These are phyloP conservation scores for Cordyceps cateniannulata DNA, from an alignment of 2,329 filamentous ascomycete species.

Conservation along the genomic window DNA sequence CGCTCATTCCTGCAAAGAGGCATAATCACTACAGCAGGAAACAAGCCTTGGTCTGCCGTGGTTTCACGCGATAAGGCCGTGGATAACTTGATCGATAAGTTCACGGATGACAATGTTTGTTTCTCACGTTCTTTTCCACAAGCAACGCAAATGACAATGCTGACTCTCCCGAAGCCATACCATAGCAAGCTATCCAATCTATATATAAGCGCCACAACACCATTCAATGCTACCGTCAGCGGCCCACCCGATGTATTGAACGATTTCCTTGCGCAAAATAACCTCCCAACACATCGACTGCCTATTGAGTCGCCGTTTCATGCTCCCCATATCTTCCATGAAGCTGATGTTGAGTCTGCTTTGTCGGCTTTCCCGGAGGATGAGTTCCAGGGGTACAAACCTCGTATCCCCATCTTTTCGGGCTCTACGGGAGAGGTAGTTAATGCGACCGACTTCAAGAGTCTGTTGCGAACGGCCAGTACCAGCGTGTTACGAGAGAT, in stretches of 20 bases:
- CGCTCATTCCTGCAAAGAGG: conserved; percentile 11
- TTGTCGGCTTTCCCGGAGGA: background rate
- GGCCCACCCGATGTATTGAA: conserved; percentile 18
- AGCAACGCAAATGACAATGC: background rate
- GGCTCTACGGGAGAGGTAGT: background rate
- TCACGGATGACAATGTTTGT: background rate
- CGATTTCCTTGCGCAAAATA: background rate
- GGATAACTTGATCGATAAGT: conserved; percentile 5
- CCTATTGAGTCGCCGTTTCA: conserved; percentile 21
- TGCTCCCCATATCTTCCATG: conserved; percentile 18
- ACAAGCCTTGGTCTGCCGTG: conserved; percentile 2
- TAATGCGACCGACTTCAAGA: background rate
- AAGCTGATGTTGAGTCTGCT: background rate
- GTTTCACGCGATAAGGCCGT: conserved; percentile 10
- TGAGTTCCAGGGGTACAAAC: background rate
- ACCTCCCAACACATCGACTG: background rate
- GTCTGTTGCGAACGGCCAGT: background rate
- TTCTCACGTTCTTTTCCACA: background rate
- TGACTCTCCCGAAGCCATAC: background rate
- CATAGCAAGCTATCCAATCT: background rate
- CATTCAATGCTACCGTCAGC: conserved; percentile 19
- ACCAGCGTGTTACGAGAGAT: background rate
- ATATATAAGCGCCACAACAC: conserved; percentile 22
- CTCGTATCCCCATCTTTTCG: background rate
- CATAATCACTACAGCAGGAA: conserved; percentile 15